Conservation (phyloP, 1,284 basidiomycete genomes). For the Austroboletus niveus region DNA sequence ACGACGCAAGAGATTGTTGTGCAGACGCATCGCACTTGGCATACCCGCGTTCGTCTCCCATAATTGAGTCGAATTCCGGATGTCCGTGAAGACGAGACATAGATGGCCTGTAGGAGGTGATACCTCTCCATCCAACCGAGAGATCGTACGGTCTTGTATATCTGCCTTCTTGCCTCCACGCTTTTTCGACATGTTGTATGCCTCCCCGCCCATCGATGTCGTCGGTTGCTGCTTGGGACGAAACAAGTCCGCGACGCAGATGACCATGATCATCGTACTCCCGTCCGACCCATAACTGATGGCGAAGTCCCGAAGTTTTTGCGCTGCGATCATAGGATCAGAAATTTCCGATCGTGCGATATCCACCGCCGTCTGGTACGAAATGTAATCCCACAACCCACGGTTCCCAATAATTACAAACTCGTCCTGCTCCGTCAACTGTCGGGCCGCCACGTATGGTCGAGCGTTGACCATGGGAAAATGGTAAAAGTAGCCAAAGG, state of each 20-base stretch:
- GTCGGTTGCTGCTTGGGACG: constrained; percentile 45
- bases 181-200: constrained; percentile 38
- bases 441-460: constrained; percentile 74
- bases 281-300: constrained; percentile 96
- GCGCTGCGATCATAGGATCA: constrained; percentile 96
- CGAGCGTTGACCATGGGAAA: constrained; percentile 90
- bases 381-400: constrained; percentile 92
- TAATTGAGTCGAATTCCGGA: constrained; percentile 93
- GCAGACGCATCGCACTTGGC: constrained; percentile 91
- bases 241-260: constrained; percentile 83
- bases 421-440: constrained; percentile 86
- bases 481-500: constrained; percentile 93
- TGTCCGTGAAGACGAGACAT: constrained; percentile 97
- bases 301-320: constrained; percentile 95
- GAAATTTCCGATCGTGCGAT: constrained; percentile 84
- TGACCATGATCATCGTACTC: constrained; percentile 98
- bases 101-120: constrained; percentile 87
- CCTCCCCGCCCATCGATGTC: constrained; percentile 42
- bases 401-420: constrained; percentile 96
- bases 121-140: constrained; percentile 79
- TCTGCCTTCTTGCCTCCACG: constrained; percentile 41
- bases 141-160: constrained; percentile 52
- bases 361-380: constrained; percentile 95
- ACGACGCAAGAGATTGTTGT: constrained; percentile 86
- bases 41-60: constrained; percentile 99